Percentiles rank a stretch among this genome's conserved stretches.
Conservation (phyloP, 371 early-diverging fungal genomes). For the Actinomucor elegans region DNA sequence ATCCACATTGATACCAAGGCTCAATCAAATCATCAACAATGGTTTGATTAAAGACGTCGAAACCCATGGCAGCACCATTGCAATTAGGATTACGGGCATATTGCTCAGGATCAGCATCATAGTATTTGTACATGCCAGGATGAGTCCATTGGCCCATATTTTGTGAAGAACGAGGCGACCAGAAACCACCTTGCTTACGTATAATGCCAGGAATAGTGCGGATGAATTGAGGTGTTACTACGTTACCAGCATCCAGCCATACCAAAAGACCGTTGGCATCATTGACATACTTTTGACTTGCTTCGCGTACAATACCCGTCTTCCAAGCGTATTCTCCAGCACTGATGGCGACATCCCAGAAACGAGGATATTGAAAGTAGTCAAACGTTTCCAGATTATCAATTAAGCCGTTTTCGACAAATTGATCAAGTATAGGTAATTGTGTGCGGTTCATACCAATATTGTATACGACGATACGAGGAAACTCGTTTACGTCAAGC, state of each 20-base stretch:
- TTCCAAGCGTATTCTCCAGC: constrained; percentile 64
- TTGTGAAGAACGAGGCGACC: constrained; percentile 50
- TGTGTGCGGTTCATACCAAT: constrained; percentile 35
- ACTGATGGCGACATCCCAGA: constrained; percentile 51
- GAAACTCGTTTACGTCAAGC: constrained; percentile 21
- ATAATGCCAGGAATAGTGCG: constrained; percentile 36
- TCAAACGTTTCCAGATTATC: constrained; percentile 45
- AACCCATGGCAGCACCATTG: constrained; percentile 55
- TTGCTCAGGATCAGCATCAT: constrained; percentile 25
- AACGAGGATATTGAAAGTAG: constrained; percentile 44
- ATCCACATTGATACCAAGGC: constrained; percentile 54
- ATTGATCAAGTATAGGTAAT: constrained; percentile 24
- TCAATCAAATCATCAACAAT: constrained; percentile 40
- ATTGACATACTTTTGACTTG: constrained; percentile 14
- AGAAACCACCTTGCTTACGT: constrained; percentile 37
- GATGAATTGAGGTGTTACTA: constrained; percentile 45
- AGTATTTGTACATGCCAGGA: constrained; percentile 50
- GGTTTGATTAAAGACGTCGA: constrained; percentile 42
- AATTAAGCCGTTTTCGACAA: constrained; percentile 26
- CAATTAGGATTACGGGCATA: constrained; percentile 50
- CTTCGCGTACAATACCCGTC: constrained; percentile 55
- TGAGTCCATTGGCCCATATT: constrained; percentile 49
- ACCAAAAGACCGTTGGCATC: constrained; percentile 43
- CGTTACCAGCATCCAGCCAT: constrained; percentile 59
- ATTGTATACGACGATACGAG: constrained; percentile 37